Base-by-base conservation (phyloP, 1,284 basidiomycete species). In the Apiotrichum montevideense region DNA sequence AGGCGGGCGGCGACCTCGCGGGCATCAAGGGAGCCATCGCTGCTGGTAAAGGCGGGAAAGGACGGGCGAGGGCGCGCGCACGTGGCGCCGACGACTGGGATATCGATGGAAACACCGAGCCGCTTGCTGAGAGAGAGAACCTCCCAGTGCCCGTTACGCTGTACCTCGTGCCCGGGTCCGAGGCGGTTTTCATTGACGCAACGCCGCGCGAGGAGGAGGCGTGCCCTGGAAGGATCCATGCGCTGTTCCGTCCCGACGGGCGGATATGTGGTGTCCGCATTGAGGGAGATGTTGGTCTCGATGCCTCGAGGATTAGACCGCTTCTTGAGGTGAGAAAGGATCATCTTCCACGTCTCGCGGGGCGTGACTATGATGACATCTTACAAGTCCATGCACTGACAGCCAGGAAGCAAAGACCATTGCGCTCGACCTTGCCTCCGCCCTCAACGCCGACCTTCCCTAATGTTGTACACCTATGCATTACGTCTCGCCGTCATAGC, bases 21-120 rank as follows among this genome's bases (percentile, higher is more conserved):
- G 74, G 73, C 9, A 73, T 75, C 56, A 75, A 75, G 52, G 74
- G 73, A 34, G 74, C 74, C 6, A 66, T 77, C 10, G 62, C 61
- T 1, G 64, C 62, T 8, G 69, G 66, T 0, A 69, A 64, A 51
- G 63, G 61, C 1, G 47, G 47, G 2, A 47, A 47, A 14, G 46
- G 46, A 7, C 11, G 34, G 29, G 47, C 35, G n/a, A 61, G 56
- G 33, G 59, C 63, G 21, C 51, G 66, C 1, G 64, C 63, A 0
- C 59, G 64, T 14, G 71, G 71, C 3, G 69, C 63, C 2, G 76
- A 77, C 46, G 74, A 76, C 52, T 77, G 76, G 76, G 76, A 77
- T 60, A 51, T 77, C 54, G 70, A 66, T n/a, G 70, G 67, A 9
- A 68, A 65, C 5, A 47, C 60, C 3, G 56, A 59, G 35, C 54